phyloP scores from a whole-genome alignment of 176 grass and related monocot species.

The Oryza coarctata region DNA sequence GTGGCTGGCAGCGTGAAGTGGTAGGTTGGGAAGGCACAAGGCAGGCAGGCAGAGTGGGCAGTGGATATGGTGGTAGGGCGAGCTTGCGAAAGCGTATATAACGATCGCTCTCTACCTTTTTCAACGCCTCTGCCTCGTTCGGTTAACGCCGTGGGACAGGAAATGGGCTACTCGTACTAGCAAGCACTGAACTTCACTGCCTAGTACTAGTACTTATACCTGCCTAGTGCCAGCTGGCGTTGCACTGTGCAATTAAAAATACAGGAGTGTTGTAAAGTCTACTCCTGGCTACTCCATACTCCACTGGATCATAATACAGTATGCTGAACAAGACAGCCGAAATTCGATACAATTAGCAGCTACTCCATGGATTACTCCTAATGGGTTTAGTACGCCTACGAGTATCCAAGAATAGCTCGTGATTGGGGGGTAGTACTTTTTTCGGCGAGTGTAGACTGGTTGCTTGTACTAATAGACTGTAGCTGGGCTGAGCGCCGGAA shows the following conservation, averaged over 20 bases:
- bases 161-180: not conserved
- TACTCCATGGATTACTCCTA: not conserved
- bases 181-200: not conserved
- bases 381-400: not conserved
- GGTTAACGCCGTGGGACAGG: not conserved
- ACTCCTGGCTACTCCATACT: no score
- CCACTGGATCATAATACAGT: no score
- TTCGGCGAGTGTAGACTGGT: not conserved
- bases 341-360: no score
- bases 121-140: not conserved
- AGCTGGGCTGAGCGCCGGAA: conserved; percentile 4
- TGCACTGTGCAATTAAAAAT: not conserved
- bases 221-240: not conserved
- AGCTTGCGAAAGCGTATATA: conserved; percentile 29
- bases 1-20: not conserved
- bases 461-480: not conserved
- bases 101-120: not conserved
- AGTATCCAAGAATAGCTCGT: not conserved
- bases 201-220: not conserved
- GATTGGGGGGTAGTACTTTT: not conserved
- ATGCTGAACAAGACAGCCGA: no score
- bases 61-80: not conserved
- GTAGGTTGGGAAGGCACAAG: conserved; percentile 12
- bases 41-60: not conserved
- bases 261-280: no score